Evolutionary conservation across 805 yeast genomes (phyloP), one percentile per base, ranked within the genome.

Genomic region (Scheffersomyces lignosus): DNA sequence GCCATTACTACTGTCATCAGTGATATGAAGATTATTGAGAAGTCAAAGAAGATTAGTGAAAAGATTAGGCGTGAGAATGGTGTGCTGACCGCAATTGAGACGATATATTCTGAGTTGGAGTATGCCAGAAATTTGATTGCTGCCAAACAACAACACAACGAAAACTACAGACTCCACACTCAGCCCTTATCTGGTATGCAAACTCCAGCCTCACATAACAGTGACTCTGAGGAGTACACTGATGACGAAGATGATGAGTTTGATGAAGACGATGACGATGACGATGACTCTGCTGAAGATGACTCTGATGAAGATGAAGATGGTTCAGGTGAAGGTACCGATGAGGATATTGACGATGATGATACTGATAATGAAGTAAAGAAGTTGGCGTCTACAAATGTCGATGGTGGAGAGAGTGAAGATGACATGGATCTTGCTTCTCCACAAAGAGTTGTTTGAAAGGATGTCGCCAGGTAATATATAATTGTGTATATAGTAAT

Each of bases 41-140:
- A 76, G 51, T 96, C 96, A 0, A 64, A 62, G 29, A 61, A 60
- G 9, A 64, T 87, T 13, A 87, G 95, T 13, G 71, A 68, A 29
- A 70, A 70, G 29, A 86, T 91, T 38, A 60, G 75, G 8, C 58
- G 64, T n/a, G 98, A 91, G 54, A 67, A 83, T 51, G 98, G 98
- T 2, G 96, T 89, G 5, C 64, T 64, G 17, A 71, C 69, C 13
- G 97, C 97, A 0, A 78, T 91, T 28, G 80, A 79, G 36, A 65
- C 78, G 6, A 84, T 91, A n/a, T 91, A 90, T 58, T 70, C 78
- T 1, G 87, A 87, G 50, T 56, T 88, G 56, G 89, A 81, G 34
- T 90, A 90, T 58, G 86, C 96, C 1, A 68, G 75, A 41, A 76
- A 73, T 24, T 58, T 84, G 47, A 73, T 80, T 16, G 39, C 69